phyloP scores from a whole-genome alignment of 2,329 filamentous ascomycete species.

The Aspergillus fischeri region DNA sequence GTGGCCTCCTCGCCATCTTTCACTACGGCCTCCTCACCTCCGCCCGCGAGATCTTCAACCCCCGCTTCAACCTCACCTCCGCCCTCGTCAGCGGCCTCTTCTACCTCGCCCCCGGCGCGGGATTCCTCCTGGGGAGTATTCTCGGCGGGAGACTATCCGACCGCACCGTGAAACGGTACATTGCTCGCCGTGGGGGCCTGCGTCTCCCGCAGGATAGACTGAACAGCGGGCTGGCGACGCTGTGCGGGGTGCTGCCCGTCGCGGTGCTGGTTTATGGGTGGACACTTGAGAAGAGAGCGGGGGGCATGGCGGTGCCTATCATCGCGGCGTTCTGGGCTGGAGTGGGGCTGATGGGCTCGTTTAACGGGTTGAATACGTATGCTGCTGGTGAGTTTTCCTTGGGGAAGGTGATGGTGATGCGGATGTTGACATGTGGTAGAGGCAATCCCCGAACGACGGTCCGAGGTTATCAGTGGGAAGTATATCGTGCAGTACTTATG shows the following conservation, averaged over 20 bases:
- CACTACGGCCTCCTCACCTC: constrained; percentile 66
- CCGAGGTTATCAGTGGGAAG: constrained; percentile 74
- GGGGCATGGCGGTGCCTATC: constrained; percentile 58
- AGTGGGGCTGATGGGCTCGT: constrained; percentile 68
- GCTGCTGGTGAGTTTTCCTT: constrained; percentile 23
- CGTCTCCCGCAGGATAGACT: constrained; percentile 67
- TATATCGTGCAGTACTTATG: constrained; percentile 75
- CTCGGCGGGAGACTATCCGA: constrained; percentile 68
- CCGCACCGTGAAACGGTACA: constrained; percentile 60
- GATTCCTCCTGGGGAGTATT: constrained; percentile 66
- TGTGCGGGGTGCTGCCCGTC: constrained; percentile 55
- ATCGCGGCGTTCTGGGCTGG: constrained; percentile 70
- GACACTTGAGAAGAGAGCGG: constrained; percentile 52
- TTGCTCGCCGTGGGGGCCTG: constrained; percentile 52
- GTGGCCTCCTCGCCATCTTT: constrained; percentile 61
- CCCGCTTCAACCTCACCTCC: constrained; percentile 63
- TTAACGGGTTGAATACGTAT: constrained; percentile 72
- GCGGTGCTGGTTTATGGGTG: constrained; percentile 67
- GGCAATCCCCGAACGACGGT: constrained; percentile 48
- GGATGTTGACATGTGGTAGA: constrained; percentile 17
- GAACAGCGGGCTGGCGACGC: constrained; percentile 53
- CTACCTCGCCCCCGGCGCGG: constrained; percentile 68
- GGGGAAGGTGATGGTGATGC: too few species aligned
- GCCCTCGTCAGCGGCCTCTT: constrained; percentile 67
- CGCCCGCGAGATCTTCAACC: constrained; percentile 69